These are phyloP conservation scores for Vanderwaltozyma verrucispora DNA, from an alignment of 805 yeast genomes.

Conservation along the genomic window DNA sequence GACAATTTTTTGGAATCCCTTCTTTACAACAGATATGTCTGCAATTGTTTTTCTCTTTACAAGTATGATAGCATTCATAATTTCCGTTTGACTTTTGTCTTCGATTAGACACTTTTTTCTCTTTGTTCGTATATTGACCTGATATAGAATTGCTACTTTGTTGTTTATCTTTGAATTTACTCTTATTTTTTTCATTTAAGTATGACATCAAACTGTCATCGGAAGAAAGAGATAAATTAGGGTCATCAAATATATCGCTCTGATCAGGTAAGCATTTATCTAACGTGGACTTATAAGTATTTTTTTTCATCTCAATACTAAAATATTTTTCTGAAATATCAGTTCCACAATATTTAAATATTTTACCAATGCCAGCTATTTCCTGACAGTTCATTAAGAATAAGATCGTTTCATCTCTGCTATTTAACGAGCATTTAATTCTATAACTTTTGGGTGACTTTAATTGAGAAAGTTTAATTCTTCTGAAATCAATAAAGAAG, in stretches of 20 bases:
- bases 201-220: slow-evolving; percentile 25
- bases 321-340: slow-evolving; percentile 1
- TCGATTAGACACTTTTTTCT: slow-evolving; percentile 3
- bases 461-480: slow-evolving; percentile 25
- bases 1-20: slow-evolving; percentile 26
- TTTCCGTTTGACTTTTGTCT: slow-evolving; percentile 22
- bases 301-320: too few relatives aligned
- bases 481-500: slow-evolving; percentile 35
- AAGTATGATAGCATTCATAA: slow-evolving; percentile 34
- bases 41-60: slow-evolving; percentile 32
- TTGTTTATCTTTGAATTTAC: too few relatives aligned
- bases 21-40: slow-evolving; percentile 41
- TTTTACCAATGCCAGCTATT: slow-evolving; percentile 26
- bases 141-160: too few relatives aligned
- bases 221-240: slow-evolving; percentile 9
- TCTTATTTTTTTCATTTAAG: slow-evolving; percentile 10
- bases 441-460: slow-evolving; percentile 20
- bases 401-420: slow-evolving; percentile 17
- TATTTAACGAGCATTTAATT: slow-evolving; percentile 15
- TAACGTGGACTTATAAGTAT: too few relatives aligned
- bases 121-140: not conserved
- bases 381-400: slow-evolving; percentile 32
- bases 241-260: slow-evolving; percentile 4
- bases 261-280: too few relatives aligned
- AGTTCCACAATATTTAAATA: slow-evolving; percentile 3